These are phyloP conservation scores for Marsdenia floribunda DNA, from an alignment of 257 asterid species.

Conservation along the genomic window DNA sequence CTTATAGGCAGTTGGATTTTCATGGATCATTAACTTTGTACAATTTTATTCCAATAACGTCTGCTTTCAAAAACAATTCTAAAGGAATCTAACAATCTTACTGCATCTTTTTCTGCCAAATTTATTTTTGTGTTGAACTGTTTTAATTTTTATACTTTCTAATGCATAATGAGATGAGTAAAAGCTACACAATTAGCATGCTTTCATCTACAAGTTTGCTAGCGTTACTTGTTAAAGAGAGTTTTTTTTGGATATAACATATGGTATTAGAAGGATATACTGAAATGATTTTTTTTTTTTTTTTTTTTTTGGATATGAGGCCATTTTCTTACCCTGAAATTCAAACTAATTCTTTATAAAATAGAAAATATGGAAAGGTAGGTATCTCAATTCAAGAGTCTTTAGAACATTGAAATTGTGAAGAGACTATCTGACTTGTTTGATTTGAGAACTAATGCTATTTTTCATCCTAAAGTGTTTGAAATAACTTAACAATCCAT, in stretches of 20 bases:
- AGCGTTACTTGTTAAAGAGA: neutral
- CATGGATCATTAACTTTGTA: neutral
- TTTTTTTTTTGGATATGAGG: too few species aligned
- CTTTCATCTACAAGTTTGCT: neutral
- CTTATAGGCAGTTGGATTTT: neutral
- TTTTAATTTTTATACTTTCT: neutral
- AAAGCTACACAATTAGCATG: neutral
- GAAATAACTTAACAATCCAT: too few species aligned
- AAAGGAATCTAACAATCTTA: neutral
- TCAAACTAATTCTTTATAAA: neutral
- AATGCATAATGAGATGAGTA: neutral
- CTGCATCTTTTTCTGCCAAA: neutral
- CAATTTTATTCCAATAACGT: neutral
- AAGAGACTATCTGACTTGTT: too few species aligned
- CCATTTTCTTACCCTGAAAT: neutral
- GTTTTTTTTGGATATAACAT: neutral
- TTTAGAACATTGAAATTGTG: neutral
- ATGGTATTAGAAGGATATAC: constrained; percentile 2
- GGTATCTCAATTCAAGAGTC: neutral
- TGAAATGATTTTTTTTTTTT: neutral
- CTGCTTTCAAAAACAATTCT: neutral
- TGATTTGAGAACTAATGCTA: too few species aligned
- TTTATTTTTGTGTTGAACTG: neutral
- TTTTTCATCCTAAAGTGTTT: too few species aligned
- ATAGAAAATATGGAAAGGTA: neutral